Conservation (phyloP, 768 basidiomycete genomes). For the Lentinula edodes region DNA sequence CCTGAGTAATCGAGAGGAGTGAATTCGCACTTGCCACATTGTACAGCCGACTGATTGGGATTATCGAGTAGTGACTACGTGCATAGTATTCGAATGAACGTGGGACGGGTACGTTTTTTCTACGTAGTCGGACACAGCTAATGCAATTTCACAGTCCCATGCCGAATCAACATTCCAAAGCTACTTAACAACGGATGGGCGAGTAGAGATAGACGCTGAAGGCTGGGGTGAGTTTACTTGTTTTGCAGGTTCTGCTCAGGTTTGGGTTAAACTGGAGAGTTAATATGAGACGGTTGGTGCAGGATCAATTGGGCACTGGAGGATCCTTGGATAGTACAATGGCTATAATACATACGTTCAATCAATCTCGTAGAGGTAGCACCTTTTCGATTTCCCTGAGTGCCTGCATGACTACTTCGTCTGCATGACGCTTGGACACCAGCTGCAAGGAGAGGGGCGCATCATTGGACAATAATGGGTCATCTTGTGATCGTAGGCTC, state of each 20-base stretch:
- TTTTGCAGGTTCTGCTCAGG: slow-evolving; percentile 45
- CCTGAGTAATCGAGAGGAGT: slow-evolving; percentile 55
- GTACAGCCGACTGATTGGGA: not conserved
- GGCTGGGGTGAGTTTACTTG: slow-evolving; percentile 70
- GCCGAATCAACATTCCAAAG: slow-evolving; percentile 38
- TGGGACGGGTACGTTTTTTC: slow-evolving; percentile 41
- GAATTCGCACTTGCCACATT: slow-evolving; percentile 8
- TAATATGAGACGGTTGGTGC: too few relatives aligned
- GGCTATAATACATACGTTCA: too few relatives aligned
- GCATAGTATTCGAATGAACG: slow-evolving; percentile 59
- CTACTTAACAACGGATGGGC: slow-evolving; percentile 40
- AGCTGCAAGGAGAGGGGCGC: slow-evolving; percentile 11
- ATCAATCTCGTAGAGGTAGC: slow-evolving; percentile 3
- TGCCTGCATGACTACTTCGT: slow-evolving; percentile 10
- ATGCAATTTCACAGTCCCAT: slow-evolving; percentile 21
- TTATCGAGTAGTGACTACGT: slow-evolving; percentile 17
- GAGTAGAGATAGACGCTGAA: slow-evolving; percentile 38
- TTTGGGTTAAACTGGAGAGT: slow-evolving; percentile 41
- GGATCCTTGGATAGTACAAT: too few relatives aligned
- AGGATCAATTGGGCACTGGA: too few relatives aligned
- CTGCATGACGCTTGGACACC: slow-evolving; percentile 15
- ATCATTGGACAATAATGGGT: slow-evolving; percentile 7
- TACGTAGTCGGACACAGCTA: slow-evolving; percentile 1
- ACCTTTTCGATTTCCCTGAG: slow-evolving; percentile 11
- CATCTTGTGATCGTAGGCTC: not conserved